Percentiles rank a stretch among this genome's conserved stretches.
Evolutionary conservation across 2,329 filamentous ascomycete species (phyloP).

Genomic region (Pleoardoris graminearum): DNA sequence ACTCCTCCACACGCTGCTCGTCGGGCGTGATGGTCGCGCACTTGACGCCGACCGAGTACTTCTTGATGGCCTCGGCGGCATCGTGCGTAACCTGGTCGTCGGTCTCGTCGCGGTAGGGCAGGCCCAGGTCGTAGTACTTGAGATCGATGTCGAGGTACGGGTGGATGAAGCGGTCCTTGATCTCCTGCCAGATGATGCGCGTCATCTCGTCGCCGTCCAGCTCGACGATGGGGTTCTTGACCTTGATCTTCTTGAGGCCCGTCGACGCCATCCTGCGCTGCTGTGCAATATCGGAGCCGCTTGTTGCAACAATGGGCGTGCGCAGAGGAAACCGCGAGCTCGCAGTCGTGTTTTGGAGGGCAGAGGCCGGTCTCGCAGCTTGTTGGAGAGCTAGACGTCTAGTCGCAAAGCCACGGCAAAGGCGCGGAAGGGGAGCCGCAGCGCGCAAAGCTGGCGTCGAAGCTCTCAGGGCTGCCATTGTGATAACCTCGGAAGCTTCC

Average conservation of each 20-base stretch:
- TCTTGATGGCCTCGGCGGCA: slow-evolving; percentile 96
- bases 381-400: slow-evolving; percentile 28
- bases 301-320: slow-evolving; percentile 4
- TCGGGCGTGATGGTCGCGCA: slow-evolving; percentile 99
- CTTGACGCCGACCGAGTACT: slow-evolving; percentile 98
- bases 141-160: slow-evolving; percentile 97
- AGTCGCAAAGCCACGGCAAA: slow-evolving; percentile 37
- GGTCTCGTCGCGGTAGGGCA: slow-evolving; percentile 94
- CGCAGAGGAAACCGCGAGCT: slow-evolving; percentile 5
- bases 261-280: slow-evolving; percentile 47
- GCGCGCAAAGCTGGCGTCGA: slow-evolving; percentile 32
- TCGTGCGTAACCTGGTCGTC: slow-evolving; percentile 95
- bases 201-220: slow-evolving; percentile 97
- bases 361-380: slow-evolving; percentile 27
- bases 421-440: slow-evolving; percentile 24
- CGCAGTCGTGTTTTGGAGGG: slow-evolving; percentile 21
- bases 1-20: slow-evolving; percentile 94
- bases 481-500: slow-evolving; percentile 33
- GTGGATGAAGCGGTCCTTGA: slow-evolving; percentile 94
- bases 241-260: slow-evolving; percentile 99
- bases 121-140: slow-evolving; percentile 95
- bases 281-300: slow-evolving; percentile 14
- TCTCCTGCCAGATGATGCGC: slow-evolving; percentile 97
- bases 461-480: slow-evolving; percentile 33
- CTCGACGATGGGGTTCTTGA: slow-evolving; percentile 98